Evolutionary conservation across 768 basidiomycete genomes (phyloP).

Genomic region (Trichaptum fuscoviolaceum): DNA sequence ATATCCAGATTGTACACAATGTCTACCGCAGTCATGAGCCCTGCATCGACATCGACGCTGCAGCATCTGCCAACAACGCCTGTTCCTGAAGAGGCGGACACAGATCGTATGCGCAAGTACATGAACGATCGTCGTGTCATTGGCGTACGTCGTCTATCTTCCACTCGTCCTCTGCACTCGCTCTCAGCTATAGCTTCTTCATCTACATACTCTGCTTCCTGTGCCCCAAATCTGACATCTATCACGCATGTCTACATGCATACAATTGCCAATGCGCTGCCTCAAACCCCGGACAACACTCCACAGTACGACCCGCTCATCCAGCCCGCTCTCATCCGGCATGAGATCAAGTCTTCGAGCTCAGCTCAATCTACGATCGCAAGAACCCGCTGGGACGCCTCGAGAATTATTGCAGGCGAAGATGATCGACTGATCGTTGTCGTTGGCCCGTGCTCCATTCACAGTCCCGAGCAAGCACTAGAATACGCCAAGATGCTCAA

Average conservation of each 20-base stretch:
- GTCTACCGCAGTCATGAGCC: conserved; percentile 12
- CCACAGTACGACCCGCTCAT: conserved; percentile 91
- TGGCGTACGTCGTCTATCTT: conserved; percentile 46
- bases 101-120: conserved; percentile 59
- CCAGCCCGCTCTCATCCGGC: conserved; percentile 84
- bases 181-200: conserved; percentile 4
- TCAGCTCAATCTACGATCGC: conserved; percentile 73
- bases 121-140: conserved; percentile 79
- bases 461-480: conserved; percentile 79
- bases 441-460: conserved; percentile 95
- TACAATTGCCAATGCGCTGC: not conserved
- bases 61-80: conserved; percentile 32
- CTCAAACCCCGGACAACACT: not conserved
- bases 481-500: conserved; percentile 75
- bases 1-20: conserved; percentile 9
- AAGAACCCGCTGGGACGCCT: conserved; percentile 69
- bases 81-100: conserved; percentile 29
- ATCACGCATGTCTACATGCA: not conserved
- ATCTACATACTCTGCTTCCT: conserved; percentile 15
- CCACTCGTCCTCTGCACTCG: conserved; percentile 8
- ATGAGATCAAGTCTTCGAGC: conserved; percentile 70
- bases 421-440: conserved; percentile 87
- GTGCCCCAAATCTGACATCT: not conserved
- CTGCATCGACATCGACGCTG: conserved; percentile 12
- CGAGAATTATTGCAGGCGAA: conserved; percentile 74